A percentile compares a stretch with the other conserved stretches of the same genome.
These are phyloP conservation scores for Lunularia cruciata DNA, from an alignment of 225 moss, liverwort and hornwort genomes.

Conservation along the genomic window DNA sequence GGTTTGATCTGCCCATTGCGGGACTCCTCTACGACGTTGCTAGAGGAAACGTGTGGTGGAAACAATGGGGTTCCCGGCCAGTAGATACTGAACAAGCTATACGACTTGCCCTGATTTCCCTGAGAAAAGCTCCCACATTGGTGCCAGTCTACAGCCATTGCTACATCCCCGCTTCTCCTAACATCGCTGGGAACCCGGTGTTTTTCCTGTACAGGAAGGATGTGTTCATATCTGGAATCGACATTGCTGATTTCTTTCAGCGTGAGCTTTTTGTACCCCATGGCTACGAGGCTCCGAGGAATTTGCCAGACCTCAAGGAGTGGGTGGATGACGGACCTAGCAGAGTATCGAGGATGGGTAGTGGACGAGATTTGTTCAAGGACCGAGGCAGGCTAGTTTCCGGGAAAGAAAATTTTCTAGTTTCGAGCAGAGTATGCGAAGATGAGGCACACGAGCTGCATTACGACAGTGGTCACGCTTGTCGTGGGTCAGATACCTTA, in stretches of 20 bases:
- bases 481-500: slow-evolving; percentile 49
- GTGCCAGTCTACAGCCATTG: slow-evolving; percentile 90
- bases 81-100: slow-evolving; percentile 64
- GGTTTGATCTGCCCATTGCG: slow-evolving; percentile 73
- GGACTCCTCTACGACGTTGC: slow-evolving; percentile 87
- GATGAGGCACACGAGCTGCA: slow-evolving; percentile 29
- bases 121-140: slow-evolving; percentile 68
- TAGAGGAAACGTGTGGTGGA: slow-evolving; percentile 82
- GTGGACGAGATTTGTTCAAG: slow-evolving; percentile 48
- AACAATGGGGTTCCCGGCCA: slow-evolving; percentile 84
- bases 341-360: slow-evolving; percentile 50
- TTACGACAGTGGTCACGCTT: slow-evolving; percentile 39
- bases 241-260: slow-evolving; percentile 91
- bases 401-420: slow-evolving; percentile 40
- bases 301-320: slow-evolving; percentile 53
- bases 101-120: slow-evolving; percentile 51
- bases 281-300: slow-evolving; percentile 58
- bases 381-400: slow-evolving; percentile 27
- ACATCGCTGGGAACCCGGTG: slow-evolving; percentile 83
- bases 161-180: slow-evolving; percentile 78
- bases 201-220: slow-evolving; percentile 81
- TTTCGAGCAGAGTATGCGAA: slow-evolving; percentile 15
- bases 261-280: slow-evolving; percentile 67
- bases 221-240: slow-evolving; percentile 75
- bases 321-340: slow-evolving; percentile 57